A percentile compares a stretch with the other conserved stretches of the same genome.
Evolutionary conservation across 768 basidiomycete genomes (phyloP).

Genomic region (Clitopilus hobsonii): DNA sequence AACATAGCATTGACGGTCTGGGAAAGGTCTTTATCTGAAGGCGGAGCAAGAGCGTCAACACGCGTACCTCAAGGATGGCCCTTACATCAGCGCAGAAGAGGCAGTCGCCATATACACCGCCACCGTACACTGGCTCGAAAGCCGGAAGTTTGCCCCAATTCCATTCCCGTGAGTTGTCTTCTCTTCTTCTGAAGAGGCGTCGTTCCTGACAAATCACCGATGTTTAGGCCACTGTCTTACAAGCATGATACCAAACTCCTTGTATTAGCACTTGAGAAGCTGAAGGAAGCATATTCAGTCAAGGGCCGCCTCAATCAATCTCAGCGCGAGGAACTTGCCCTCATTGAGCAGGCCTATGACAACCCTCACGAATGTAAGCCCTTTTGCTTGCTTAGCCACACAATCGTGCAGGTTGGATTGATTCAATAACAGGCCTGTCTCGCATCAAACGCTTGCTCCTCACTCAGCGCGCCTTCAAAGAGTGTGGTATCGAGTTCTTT

Average conservation of each 20-base stretch:
- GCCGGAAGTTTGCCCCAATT: slow-evolving; percentile 96
- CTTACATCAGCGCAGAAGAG: slow-evolving; percentile 98
- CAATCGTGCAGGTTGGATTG: neutral
- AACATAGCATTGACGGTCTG: slow-evolving; percentile 4
- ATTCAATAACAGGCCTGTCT: slow-evolving; percentile 56
- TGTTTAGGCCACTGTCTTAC: slow-evolving; percentile 81
- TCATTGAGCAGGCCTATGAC: slow-evolving; percentile 99
- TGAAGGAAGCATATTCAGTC: slow-evolving; percentile 98
- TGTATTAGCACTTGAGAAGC: slow-evolving; percentile 93
- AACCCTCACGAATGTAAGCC: slow-evolving; percentile 93
- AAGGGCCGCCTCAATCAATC: slow-evolving; percentile 98
- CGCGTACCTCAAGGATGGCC: slow-evolving; percentile 97
- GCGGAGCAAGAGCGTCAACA: slow-evolving; percentile 99
- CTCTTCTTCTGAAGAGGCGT: neutral
- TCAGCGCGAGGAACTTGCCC: slow-evolving; percentile 94
- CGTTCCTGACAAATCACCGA: neutral
- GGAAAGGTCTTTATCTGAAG: slow-evolving; percentile 82
- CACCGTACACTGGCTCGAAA: slow-evolving; percentile 98
- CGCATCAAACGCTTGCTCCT: slow-evolving; percentile 96
- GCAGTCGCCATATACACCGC: slow-evolving; percentile 98
- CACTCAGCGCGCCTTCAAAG: slow-evolving; percentile 98
- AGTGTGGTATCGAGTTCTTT: slow-evolving; percentile 94
- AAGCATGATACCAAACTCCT: slow-evolving; percentile 99
- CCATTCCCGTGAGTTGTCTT: slow-evolving; percentile 81
- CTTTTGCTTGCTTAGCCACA: neutral